Evolutionary conservation across 805 yeast genomes (phyloP).

Genomic region (Wickerhamiella australiensis): DNA sequence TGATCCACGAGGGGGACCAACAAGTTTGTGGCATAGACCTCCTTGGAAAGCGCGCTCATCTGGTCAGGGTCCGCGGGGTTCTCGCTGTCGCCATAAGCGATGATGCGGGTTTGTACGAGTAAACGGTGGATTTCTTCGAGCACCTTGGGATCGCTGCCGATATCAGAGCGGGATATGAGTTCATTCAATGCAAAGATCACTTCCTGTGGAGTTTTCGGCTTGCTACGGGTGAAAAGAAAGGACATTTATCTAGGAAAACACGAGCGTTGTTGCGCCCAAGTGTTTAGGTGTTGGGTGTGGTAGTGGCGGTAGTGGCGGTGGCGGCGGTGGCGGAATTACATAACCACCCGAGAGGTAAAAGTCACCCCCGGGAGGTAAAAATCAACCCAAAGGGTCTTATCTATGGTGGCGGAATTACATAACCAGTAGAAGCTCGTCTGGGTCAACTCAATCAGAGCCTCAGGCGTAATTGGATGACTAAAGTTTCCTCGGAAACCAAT

Average conservation of each 20-base stretch:
- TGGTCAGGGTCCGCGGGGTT: conserved; percentile 50
- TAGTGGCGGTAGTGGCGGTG: no score
- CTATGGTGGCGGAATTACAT: background rate
- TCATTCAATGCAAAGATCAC: conserved; percentile 66
- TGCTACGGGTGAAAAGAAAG: conserved; percentile 69
- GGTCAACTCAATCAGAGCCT: background rate
- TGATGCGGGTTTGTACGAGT: conserved; percentile 15
- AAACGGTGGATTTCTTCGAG: conserved; percentile 21
- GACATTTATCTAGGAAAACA: conserved; percentile 43
- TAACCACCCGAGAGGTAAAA: no score
- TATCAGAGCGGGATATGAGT: conserved; percentile 52
- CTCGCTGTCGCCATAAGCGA: conserved; percentile 18
- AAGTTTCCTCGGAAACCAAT: background rate
- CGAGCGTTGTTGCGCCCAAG: background rate
- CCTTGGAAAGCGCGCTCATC: conserved; percentile 64
- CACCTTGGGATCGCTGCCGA: conserved; percentile 26
- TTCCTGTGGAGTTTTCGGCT: conserved; percentile 82
- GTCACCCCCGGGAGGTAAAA: no score
- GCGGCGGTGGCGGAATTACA: no score
- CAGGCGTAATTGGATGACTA: background rate
- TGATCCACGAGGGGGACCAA: conserved; percentile 48
- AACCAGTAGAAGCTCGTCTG: background rate
- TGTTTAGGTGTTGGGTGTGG: no score
- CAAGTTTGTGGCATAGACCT: conserved; percentile 60
- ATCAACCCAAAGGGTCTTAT: no score